Evolutionary conservation across 2,329 filamentous ascomycete species (phyloP).

Genomic region (Arthrobotrys iridis): DNA sequence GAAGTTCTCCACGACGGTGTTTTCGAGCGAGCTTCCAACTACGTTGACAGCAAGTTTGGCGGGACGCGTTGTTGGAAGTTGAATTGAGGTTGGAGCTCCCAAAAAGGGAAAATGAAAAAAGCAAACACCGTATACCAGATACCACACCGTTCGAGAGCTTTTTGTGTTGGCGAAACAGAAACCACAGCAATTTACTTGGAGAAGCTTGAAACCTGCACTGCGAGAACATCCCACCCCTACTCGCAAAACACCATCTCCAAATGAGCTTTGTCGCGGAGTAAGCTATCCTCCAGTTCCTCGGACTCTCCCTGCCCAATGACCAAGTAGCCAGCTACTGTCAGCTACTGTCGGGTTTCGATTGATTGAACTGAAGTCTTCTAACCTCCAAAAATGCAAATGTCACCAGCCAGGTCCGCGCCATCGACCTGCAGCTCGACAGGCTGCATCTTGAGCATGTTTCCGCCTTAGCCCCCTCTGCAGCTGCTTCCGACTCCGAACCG

Average conservation of each 20-base stretch:
- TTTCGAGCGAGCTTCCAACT: background rate
- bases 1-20: constrained; percentile 5
- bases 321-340: background rate
- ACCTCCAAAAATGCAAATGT: background rate
- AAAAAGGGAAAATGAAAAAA: constrained; percentile 27
- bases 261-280: constrained; percentile 55
- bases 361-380: background rate
- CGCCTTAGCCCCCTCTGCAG: constrained; percentile 56
- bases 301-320: background rate
- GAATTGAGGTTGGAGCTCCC: constrained; percentile 35
- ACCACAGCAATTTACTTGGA: no score
- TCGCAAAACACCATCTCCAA: constrained; percentile 35
- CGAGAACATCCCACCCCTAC: no score
- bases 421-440: constrained; percentile 74
- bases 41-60: background rate
- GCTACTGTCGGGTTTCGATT: background rate
- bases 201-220: no score
- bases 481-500: constrained; percentile 56
- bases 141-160: no score
- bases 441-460: constrained; percentile 64
- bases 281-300: constrained; percentile 24
- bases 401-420: constrained; percentile 69
- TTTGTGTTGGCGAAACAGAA: no score
- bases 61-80: constrained; percentile 46
- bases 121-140: no score